phyloP scores from a whole-genome alignment of 306 rosid species.

The Citrullus mucosospermus region DNA sequence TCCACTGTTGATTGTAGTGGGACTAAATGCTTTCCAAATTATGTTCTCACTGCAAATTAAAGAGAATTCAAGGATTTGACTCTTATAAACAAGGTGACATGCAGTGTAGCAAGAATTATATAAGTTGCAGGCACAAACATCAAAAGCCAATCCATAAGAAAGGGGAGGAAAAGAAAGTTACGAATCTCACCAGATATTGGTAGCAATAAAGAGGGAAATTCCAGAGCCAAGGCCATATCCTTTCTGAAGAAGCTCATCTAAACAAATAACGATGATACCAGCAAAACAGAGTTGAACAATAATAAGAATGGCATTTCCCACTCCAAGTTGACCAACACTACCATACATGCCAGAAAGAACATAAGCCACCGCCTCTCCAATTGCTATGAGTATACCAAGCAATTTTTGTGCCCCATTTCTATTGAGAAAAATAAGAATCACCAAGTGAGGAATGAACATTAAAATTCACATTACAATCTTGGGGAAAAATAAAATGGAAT shows the following conservation, averaged over 20 bases:
- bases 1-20: slow-evolving; percentile 92
- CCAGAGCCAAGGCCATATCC: slow-evolving; percentile 97
- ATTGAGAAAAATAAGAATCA: neutral
- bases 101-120: neutral
- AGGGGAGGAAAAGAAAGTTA: neutral
- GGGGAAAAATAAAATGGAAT: neutral
- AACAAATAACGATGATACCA: slow-evolving; percentile 80
- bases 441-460: neutral
- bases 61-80: neutral
- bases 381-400: slow-evolving; percentile 72
- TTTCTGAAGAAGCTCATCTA: slow-evolving; percentile 89
- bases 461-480: neutral
- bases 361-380: slow-evolving; percentile 91
- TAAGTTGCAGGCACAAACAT: neutral
- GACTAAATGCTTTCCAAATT: slow-evolving; percentile 94
- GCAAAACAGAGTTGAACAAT: slow-evolving; percentile 85
- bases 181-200: slow-evolving; percentile 67
- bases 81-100: neutral
- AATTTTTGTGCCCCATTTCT: slow-evolving; percentile 84
- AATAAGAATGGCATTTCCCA: slow-evolving; percentile 82
- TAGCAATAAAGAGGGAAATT: slow-evolving; percentile 87
- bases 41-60: slow-evolving; percentile 57
- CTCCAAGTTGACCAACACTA: slow-evolving; percentile 93
- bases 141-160: neutral
- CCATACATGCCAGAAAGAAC: slow-evolving; percentile 95